phyloP scores from a whole-genome alignment of 2,329 filamentous ascomycete species.

The Botryotinia narcissicola region DNA sequence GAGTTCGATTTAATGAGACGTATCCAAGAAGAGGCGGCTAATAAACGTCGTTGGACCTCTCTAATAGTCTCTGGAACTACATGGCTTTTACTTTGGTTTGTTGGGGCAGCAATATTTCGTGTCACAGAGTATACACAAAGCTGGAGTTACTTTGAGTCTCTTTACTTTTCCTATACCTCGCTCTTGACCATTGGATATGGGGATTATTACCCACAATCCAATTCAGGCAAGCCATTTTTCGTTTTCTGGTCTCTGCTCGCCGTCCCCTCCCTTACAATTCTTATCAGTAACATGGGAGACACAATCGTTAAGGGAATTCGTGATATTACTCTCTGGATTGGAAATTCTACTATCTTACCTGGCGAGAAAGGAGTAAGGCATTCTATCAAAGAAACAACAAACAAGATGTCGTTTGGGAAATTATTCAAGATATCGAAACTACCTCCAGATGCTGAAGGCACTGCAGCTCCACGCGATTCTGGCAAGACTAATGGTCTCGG shows the following conservation, averaged over 20 bases:
- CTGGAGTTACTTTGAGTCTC: slow-evolving; percentile 74
- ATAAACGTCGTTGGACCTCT: slow-evolving; percentile 70
- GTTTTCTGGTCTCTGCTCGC: slow-evolving; percentile 90
- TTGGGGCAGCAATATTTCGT: slow-evolving; percentile 74
- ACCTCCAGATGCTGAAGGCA: slow-evolving; percentile 45
- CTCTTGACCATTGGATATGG: slow-evolving; percentile 87
- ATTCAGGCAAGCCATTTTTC: slow-evolving; percentile 79
- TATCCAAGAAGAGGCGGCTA: slow-evolving; percentile 66
- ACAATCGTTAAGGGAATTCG: slow-evolving; percentile 68
- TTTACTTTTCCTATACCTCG: slow-evolving; percentile 85
- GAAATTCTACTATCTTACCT: slow-evolving; percentile 60
- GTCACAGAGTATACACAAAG: slow-evolving; percentile 49
- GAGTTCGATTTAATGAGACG: slow-evolving; percentile 79
- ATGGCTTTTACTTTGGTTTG: slow-evolving; percentile 75
- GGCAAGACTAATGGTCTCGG: slow-evolving; percentile 25
- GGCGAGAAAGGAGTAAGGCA: slow-evolving; percentile 50
- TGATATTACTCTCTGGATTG: slow-evolving; percentile 55
- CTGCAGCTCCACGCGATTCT: slow-evolving; percentile 27
- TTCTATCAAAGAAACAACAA: slow-evolving; percentile 46
- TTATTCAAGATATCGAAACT: slow-evolving; percentile 45
- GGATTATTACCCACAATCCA: slow-evolving; percentile 72
- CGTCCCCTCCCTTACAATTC: slow-evolving; percentile 81
- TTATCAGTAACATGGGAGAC: slow-evolving; percentile 80
- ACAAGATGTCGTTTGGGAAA: slow-evolving; percentile 45
- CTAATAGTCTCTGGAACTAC: slow-evolving; percentile 64